Base-by-base conservation (phyloP, 768 basidiomycete species). In the Rhodosporidiobolus sp. region DNA sequence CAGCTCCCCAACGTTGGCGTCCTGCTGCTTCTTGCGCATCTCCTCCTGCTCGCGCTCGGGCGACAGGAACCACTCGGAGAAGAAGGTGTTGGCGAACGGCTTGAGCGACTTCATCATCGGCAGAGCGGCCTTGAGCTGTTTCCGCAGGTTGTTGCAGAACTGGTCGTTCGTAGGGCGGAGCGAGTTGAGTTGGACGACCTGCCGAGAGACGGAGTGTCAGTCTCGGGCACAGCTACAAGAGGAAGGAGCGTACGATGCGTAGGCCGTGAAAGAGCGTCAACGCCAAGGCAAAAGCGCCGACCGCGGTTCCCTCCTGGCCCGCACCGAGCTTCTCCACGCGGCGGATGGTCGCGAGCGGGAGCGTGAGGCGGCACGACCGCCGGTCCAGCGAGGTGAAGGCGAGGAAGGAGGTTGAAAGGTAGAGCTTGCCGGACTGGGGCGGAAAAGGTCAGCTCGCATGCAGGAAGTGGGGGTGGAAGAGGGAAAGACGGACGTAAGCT, bases 231-330 rank as follows among this genome's bases (percentile, higher is more conserved):
- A n/a, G 35, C n/a, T 22, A 16, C 38, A n/a, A 34, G 4, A 24
- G 58, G 56, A 32, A 56, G 67, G 60, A 59, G 30, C 74, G 45
- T 77, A 95, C 94, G 76, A 97, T 90, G 83, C 95, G 90, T 84
- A 91, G 87, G 48, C 91, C 89, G 80, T 98, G 93, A 91, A 94
- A 97, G 63, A 91, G 87, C n/a, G 88, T 86, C 28, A 98, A 83
- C 77, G 92, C 94, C 43, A 99, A 86, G n/a, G 95, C 94, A 80
- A 97, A 97, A 49, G 96, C 89, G 10, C 96, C 96, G 38, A 93
- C 90, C 22, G 93, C 73, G 16, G 75, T 75, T 3, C 73, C 70
- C 3, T 77, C 77, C 35, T 77, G 71, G 0, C 78, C 87, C 19
- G 93, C 90, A 80, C 95, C 96, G 63, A 97, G 85, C 59, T 93